Conservation (phyloP, 2,329 filamentous ascomycete species). For the Aureobasidium lini region DNA sequence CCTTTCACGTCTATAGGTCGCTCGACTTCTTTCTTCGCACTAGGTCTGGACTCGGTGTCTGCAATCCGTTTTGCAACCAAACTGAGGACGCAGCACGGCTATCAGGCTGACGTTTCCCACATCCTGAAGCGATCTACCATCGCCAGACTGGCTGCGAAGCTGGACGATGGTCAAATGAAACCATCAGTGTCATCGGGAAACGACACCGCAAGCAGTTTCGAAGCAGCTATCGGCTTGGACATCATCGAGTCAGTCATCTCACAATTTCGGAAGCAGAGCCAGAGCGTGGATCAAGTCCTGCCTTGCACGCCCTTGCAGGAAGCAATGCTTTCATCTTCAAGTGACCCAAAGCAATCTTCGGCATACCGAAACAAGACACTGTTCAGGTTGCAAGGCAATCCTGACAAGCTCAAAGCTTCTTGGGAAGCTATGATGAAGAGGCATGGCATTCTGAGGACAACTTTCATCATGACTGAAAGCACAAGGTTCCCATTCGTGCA, state of each 20-base stretch:
- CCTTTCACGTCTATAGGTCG: conserved; percentile 44
- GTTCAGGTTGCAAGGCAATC: conserved; percentile 50
- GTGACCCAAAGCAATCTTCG: conserved; percentile 33
- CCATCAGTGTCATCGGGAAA: neutral
- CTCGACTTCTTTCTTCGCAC: conserved; percentile 65
- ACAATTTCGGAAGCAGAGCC: conserved; percentile 19
- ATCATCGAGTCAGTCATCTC: conserved; percentile 10
- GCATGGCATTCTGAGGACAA: conserved; percentile 72
- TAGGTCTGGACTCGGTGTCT: conserved; percentile 78
- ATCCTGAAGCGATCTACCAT: conserved; percentile 64
- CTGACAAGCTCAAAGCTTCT: conserved; percentile 44
- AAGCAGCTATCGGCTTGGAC: neutral
- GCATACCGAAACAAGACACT: conserved; percentile 68
- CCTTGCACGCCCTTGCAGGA: conserved; percentile 86
- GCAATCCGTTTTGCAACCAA: conserved; percentile 62
- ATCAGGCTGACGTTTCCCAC: conserved; percentile 55
- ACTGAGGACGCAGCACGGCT: conserved; percentile 44
- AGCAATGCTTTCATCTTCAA: conserved; percentile 66
- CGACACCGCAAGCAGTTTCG: neutral
- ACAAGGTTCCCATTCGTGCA: conserved; percentile 61
- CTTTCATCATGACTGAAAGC: conserved; percentile 61
- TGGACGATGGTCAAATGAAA: conserved; percentile 23
- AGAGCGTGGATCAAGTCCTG: conserved; percentile 49
- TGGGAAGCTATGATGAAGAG: conserved; percentile 58
- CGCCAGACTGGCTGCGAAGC: conserved; percentile 46